These are phyloP conservation scores for Rutstroemia sp. DNA, from an alignment of 2,329 filamentous ascomycete species.

Conservation along the genomic window DNA sequence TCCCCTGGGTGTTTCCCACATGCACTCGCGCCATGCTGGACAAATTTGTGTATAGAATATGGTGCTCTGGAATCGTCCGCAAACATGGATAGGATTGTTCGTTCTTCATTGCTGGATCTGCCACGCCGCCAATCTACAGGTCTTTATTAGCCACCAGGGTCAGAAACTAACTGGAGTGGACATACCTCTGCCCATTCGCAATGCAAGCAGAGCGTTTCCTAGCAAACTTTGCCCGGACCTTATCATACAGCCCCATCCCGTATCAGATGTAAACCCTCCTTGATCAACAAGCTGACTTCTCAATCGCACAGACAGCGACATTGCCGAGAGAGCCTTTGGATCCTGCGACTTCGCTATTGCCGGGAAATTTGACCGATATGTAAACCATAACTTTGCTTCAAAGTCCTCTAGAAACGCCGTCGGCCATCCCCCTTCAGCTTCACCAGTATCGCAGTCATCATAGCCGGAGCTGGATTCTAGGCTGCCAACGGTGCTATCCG, in stretches of 20 bases:
- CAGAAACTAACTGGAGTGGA: not conserved
- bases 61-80: conserved; percentile 80
- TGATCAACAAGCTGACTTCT: conserved; percentile 74
- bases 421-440: conserved; percentile 61
- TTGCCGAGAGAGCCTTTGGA: conserved; percentile 58
- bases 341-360: conserved; percentile 74
- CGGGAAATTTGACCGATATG: conserved; percentile 82
- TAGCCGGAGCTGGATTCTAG: conserved; percentile 23
- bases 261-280: conserved; percentile 81
- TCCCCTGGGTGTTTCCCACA: conserved; percentile 95
- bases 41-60: conserved; percentile 93
- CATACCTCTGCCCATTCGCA: conserved; percentile 71
- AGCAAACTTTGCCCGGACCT: conserved; percentile 88
- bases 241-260: conserved; percentile 99
- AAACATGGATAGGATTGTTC: conserved; percentile 69
- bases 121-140: conserved; percentile 68
- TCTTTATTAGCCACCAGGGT: conserved; percentile 7
- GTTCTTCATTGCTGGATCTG: conserved; percentile 51
- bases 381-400: conserved; percentile 91
- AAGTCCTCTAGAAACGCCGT: conserved; percentile 82
- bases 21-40: conserved; percentile 73
- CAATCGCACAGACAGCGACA: conserved; percentile 80
- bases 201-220: conserved; percentile 71
- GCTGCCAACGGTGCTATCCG: conserved; percentile 27
- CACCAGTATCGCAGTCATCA: conserved; percentile 18